Conservation (phyloP, 257 asterid species). For the Solanum boliviense region DNA sequence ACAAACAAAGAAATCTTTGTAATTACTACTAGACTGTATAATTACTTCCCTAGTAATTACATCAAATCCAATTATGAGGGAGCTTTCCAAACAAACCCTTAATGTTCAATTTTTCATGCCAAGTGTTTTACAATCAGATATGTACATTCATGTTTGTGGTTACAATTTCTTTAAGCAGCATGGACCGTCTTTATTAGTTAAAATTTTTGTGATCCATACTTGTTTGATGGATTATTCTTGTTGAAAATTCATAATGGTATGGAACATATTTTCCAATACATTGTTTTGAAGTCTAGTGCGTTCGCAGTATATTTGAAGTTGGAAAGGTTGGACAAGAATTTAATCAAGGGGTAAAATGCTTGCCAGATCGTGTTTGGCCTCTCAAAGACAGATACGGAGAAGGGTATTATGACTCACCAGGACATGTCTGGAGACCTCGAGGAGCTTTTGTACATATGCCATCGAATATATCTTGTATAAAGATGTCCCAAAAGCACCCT, state of each 20-base stretch:
- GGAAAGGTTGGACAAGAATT: slow-evolving; percentile 37
- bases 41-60: background rate
- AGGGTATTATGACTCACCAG: slow-evolving; percentile 22
- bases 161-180: background rate
- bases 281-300: slow-evolving; percentile 16
- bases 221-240: background rate
- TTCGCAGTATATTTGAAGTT: slow-evolving; percentile 43
- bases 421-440: slow-evolving; percentile 32
- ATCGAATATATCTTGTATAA: slow-evolving; percentile 70
- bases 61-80: background rate
- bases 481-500: slow-evolving; percentile 25
- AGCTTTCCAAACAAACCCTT: background rate
- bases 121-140: background rate
- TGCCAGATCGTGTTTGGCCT: slow-evolving; percentile 50
- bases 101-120: background rate
- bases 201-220: background rate
- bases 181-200: background rate
- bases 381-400: slow-evolving; percentile 15
- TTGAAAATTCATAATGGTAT: background rate
- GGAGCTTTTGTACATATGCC: slow-evolving; percentile 21
- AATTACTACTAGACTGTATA: background rate
- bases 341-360: slow-evolving; percentile 15
- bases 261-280: background rate
- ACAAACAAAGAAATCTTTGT: background rate
- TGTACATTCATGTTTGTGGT: background rate